phyloP scores from a whole-genome alignment of 148 eudicot species.

The Amaranthus palmeri region DNA sequence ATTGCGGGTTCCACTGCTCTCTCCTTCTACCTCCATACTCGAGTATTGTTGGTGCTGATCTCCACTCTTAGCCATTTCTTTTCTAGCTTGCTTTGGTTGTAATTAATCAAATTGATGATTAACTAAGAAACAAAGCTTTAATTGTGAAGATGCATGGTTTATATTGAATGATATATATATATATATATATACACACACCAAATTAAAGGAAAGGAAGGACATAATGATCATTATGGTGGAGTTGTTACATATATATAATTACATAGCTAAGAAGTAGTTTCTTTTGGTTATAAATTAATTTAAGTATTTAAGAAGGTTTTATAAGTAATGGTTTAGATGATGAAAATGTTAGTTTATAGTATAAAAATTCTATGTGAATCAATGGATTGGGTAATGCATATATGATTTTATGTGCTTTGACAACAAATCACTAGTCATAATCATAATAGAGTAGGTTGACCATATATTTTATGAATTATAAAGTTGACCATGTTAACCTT shows the following conservation, averaged over 20 bases:
- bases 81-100: not conserved
- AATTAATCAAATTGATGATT: not conserved
- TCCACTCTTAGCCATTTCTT: slow-evolving; percentile 18
- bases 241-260: slow-evolving; percentile 13
- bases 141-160: slow-evolving; percentile 14
- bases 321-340: slow-evolving; percentile 19
- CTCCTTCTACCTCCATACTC: slow-evolving; percentile 26
- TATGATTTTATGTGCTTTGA: slow-evolving; percentile 22
- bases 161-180: slow-evolving; percentile 13
- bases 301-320: not conserved
- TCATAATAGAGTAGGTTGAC: slow-evolving; percentile 17
- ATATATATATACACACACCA: slow-evolving; percentile 12
- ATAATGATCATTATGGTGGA: slow-evolving; percentile 23
- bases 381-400: slow-evolving; percentile 27
- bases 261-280: not conserved
- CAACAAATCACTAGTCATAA: slow-evolving; percentile 1
- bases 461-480: not conserved
- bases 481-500: slow-evolving; percentile 4
- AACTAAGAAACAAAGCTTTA: not conserved
- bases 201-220: not conserved
- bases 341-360: not conserved
- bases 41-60: slow-evolving; percentile 18
- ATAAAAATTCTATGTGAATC: slow-evolving; percentile 3
- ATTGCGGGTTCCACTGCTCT: slow-evolving; percentile 20
- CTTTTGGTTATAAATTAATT: slow-evolving; percentile 5